These are phyloP conservation scores for Lachnellula willkommii DNA, from an alignment of 2,329 filamentous ascomycete species.

Conservation along the genomic window DNA sequence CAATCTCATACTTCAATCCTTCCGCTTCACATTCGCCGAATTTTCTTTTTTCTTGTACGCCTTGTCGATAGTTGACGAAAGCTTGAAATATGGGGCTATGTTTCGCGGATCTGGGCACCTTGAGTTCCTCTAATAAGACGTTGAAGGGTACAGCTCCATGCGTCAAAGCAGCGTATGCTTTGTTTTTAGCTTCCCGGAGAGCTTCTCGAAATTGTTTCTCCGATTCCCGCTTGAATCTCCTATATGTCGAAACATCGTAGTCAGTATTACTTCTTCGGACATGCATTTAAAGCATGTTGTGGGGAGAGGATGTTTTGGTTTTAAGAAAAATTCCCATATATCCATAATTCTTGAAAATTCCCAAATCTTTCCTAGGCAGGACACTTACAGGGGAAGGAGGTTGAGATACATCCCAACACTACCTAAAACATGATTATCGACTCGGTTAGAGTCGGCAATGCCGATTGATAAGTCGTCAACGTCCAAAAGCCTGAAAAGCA, in stretches of 20 bases:
- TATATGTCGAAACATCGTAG: no score
- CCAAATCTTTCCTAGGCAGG: no score
- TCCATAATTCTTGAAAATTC: no score
- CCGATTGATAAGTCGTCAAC: constrained; percentile 36
- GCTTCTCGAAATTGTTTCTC: constrained; percentile 21
- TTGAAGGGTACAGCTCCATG: constrained; percentile 46
- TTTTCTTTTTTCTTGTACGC: background rate
- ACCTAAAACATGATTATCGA: constrained; percentile 27
- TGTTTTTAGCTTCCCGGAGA: constrained; percentile 19
- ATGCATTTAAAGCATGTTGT: no score
- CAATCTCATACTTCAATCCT: background rate
- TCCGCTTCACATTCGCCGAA: constrained; percentile 4
- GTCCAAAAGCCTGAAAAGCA: constrained; percentile 15
- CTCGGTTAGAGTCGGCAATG: constrained; percentile 41
- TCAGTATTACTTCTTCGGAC: no score
- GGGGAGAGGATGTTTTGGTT: no score
- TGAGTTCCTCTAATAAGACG: constrained; percentile 40
- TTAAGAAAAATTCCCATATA: no score
- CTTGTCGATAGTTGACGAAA: constrained; percentile 18
- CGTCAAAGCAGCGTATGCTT: constrained; percentile 34
- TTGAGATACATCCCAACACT: constrained; percentile 37
- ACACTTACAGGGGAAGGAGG: constrained; percentile 10
- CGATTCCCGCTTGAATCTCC: constrained; percentile 5
- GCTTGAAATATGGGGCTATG: constrained; percentile 46
- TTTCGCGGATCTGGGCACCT: constrained; percentile 34